Evolutionary conservation across 208 protist genomes (phyloP), one percentile per base, ranked within the genome.

Genomic region (Acanthamoeba comandoni): DNA sequence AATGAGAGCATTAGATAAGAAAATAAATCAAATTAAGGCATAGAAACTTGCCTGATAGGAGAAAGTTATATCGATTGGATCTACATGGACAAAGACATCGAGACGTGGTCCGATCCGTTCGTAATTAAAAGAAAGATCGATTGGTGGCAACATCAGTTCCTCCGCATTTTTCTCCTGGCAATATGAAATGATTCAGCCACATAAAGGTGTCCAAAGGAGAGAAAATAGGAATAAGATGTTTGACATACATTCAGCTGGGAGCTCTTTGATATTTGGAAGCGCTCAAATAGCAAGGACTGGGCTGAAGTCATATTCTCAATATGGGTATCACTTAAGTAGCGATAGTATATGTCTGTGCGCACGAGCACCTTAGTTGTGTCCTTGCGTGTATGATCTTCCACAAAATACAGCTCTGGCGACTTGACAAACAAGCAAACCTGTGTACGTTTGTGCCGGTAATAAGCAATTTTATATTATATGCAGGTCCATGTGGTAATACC

Each of bases 11-110:
- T 65, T 7, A 11, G 43, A 73, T 26, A 26, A 26, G 17, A 26
- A 3, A 64, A 67, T n/a, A 29, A 67, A 67, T 13, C 29, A 29
- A 12, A 67, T 9, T 4, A 29, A 29, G 60, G 29, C 9, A 67
- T 22, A 9, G 35, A 43, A 11, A 1, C 35, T 9, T 73, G 58
- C 71, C 71, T 85, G 57, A 26, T 88, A 88, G 80, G 80, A 88
- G 60, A 88, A 88, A 8, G 80, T 88, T 22, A 88, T 19, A 26
- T 88, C 51, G 29, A 88, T 70, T 22, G 80, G 80, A 53, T 88
- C 80, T n/a, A 88, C 22, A 24, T 88, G 80, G 5, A 49, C 80
- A 7, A 71, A 70, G 53, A 70, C 80, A 17, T 88, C 57, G 11
- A 88, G 80, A 35, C 51, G 64, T 22, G 53, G 57, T 4, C 80